A percentile compares a stretch with the other conserved stretches of the same genome.
phyloP scores from a whole-genome alignment of 106 monocot genomes.

The Narthecium ossifragum region DNA sequence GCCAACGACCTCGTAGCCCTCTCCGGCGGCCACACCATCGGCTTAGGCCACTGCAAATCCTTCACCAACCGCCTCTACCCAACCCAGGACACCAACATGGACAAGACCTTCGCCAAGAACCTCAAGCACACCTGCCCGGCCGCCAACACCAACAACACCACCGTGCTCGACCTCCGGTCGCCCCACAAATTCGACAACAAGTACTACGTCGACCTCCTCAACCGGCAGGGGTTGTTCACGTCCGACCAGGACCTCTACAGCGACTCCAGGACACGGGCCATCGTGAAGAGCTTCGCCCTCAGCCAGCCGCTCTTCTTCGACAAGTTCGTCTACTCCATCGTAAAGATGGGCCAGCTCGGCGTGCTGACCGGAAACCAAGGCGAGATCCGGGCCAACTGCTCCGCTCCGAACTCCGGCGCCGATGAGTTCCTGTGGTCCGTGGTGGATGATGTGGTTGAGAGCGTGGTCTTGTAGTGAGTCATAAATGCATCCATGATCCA shows the following conservation, averaged over 20 bases:
- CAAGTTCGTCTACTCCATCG: constrained; percentile 26
- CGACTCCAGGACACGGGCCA: constrained; percentile 19
- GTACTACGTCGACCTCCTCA: constrained; percentile 48
- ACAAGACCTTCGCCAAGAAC: constrained; percentile 12
- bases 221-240: constrained; percentile 35
- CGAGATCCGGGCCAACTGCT: constrained; percentile 46
- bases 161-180: constrained; percentile 15
- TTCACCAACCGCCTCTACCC: constrained; percentile 37
- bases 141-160: constrained; percentile 22
- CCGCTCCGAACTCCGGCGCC: constrained; percentile 18
- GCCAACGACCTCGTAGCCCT: constrained; percentile 42
- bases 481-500: not conserved
- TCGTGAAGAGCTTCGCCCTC: constrained; percentile 21
- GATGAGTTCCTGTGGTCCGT: constrained; percentile 13
- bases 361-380: constrained; percentile 27
- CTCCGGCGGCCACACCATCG: constrained; percentile 61
- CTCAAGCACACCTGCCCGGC: constrained; percentile 19
- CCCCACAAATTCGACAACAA: constrained; percentile 11
- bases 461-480: not conserved
- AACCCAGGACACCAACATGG: constrained; percentile 21
- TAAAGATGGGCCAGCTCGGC: constrained; percentile 43
- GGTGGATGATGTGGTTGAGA: constrained; percentile 6
- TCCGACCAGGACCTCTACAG: constrained; percentile 43
- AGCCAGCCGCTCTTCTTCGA: constrained; percentile 36
- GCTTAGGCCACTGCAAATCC: constrained; percentile 48